These are phyloP conservation scores for Daldinia concentrica DNA, from an alignment of 495 filamentous ascomycete genomes.

Conservation along the genomic window DNA sequence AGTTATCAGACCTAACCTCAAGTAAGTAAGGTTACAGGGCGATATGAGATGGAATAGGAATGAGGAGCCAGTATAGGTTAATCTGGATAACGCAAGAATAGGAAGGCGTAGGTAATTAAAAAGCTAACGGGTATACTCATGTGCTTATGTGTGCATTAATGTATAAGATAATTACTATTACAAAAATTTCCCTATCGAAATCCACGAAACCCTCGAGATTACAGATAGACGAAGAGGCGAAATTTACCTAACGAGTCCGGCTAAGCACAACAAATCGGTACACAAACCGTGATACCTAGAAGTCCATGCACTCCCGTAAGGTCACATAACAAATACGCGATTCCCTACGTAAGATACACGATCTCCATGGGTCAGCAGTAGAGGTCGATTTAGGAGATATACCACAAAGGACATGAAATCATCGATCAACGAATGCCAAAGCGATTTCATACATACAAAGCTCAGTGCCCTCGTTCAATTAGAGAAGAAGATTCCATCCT, in stretches of 20 bases:
- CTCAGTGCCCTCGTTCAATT: constrained; percentile 2
- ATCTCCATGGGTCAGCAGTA: background rate
- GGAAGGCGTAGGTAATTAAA: background rate
- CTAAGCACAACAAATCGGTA: background rate
- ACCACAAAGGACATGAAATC: background rate
- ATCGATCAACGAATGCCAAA: constrained; percentile 12
- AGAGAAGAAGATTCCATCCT: constrained; percentile 32
- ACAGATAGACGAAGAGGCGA: background rate
- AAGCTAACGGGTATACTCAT: background rate
- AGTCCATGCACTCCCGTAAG: background rate
- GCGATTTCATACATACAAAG: constrained; percentile 20
- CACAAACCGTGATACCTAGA: background rate
- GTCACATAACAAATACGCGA: background rate
- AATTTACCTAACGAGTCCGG: background rate
- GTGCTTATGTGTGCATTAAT: background rate
- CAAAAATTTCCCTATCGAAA: background rate
- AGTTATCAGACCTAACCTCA: too few species aligned
- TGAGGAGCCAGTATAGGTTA: background rate
- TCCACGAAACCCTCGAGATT: background rate
- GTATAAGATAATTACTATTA: background rate
- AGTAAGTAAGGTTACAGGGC: too few species aligned
- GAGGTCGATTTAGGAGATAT: background rate
- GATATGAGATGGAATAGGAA: background rate
- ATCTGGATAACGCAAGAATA: background rate
- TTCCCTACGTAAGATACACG: background rate